Evolutionary conservation across 768 basidiomycete genomes (phyloP).

Genomic region (Boletus tylopilopsis): DNA sequence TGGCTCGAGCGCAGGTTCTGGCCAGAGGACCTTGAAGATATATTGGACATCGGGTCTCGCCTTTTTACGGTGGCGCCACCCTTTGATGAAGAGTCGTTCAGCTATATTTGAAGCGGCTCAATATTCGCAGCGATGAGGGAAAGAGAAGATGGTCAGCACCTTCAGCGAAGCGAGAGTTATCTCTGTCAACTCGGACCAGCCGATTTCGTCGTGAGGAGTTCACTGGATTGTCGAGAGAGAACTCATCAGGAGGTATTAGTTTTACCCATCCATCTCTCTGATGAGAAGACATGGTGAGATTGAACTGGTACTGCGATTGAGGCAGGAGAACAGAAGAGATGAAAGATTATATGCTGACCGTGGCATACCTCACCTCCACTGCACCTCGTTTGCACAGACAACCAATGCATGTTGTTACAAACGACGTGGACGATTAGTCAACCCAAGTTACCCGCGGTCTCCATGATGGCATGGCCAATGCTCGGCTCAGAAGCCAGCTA

Average conservation of each 20-base stretch:
- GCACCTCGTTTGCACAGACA: constrained; percentile 20
- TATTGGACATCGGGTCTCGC: constrained; percentile 43
- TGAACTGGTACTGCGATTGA: background rate
- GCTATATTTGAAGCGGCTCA: constrained; percentile 34
- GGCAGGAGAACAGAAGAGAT: background rate
- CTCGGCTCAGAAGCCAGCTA: constrained; percentile 2
- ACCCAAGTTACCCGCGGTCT: constrained; percentile 5
- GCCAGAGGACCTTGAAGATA: constrained; percentile 49
- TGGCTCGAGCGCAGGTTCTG: constrained; percentile 40
- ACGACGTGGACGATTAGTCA: constrained; percentile 21
- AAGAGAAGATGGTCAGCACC: too few species aligned
- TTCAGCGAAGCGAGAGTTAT: constrained; percentile 35
- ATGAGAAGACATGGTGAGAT: constrained; percentile 15
- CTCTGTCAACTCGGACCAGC: constrained; percentile 37
- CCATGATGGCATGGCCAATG: too few species aligned
- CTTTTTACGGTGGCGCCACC: constrained; percentile 57
- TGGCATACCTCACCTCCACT: constrained; percentile 20
- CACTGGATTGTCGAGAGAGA: constrained; percentile 40
- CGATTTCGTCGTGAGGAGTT: constrained; percentile 38
- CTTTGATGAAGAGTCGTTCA: constrained; percentile 45
- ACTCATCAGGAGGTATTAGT: constrained; percentile 29
- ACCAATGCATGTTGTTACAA: constrained; percentile 9
- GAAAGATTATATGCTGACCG: constrained; percentile 20
- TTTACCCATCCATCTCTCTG: constrained; percentile 28
- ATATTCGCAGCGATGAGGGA: too few species aligned